These are phyloP conservation scores for Amylocarpus encephaloides DNA, from an alignment of 2,329 filamentous ascomycete species.

Conservation along the genomic window DNA sequence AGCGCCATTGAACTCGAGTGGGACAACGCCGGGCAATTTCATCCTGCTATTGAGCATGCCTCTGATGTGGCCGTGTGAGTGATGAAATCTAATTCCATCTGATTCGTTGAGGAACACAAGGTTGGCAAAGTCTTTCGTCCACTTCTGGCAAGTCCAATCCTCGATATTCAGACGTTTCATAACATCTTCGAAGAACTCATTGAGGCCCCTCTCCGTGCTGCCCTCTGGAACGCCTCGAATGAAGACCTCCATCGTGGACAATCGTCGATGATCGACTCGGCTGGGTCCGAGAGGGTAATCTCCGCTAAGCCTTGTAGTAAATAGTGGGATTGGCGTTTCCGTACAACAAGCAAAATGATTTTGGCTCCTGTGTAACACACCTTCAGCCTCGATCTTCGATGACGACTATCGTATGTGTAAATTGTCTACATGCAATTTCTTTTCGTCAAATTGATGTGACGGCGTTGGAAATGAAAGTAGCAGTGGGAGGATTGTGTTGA, in stretches of 20 bases:
- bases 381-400: too few relatives aligned
- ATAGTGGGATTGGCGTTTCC: neutral
- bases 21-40: neutral
- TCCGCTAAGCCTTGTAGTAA: neutral
- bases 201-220: constrained; percentile 36
- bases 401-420: too few relatives aligned
- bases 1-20: neutral
- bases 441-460: too few relatives aligned
- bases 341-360: too few relatives aligned
- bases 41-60: neutral
- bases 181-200: constrained; percentile 33
- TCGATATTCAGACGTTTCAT: constrained; percentile 35
- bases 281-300: neutral
- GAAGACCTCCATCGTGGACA: constrained; percentile 39
- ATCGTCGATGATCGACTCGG: neutral
- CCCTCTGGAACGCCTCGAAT: constrained; percentile 36
- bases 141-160: constrained; percentile 39
- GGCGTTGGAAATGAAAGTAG: too few relatives aligned
- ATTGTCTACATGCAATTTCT: too few relatives aligned
- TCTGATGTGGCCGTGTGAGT: neutral
- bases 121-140: constrained; percentile 35
- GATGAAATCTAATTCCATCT: neutral
- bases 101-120: constrained; percentile 37
- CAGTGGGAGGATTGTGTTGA: neutral
- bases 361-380: too few relatives aligned